phyloP scores from a whole-genome alignment of 495 filamentous ascomycete species.

The Aspergillus taichungensis region DNA sequence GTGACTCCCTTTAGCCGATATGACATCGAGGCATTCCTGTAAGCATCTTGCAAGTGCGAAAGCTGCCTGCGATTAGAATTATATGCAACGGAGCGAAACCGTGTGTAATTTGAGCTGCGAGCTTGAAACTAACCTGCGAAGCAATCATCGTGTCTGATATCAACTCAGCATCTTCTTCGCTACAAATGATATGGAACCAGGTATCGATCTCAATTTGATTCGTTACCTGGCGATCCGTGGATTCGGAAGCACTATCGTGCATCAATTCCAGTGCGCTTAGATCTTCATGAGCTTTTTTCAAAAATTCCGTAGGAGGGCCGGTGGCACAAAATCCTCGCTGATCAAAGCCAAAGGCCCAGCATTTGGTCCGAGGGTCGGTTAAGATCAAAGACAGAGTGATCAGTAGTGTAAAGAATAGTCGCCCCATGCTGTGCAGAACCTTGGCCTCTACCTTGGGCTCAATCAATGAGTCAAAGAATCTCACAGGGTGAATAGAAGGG shows the following conservation, averaged over 20 bases:
- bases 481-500: no score
- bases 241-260: background rate
- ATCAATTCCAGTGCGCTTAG: conserved; percentile 13
- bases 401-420: conserved; percentile 12
- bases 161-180: conserved; percentile 19
- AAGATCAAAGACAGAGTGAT: conserved; percentile 16
- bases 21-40: conserved; percentile 32
- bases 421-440: no score
- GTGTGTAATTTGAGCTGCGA: no score
- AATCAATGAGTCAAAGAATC: no score
- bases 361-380: conserved; percentile 11
- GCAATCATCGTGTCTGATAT: conserved; percentile 34
- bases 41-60: conserved; percentile 35
- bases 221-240: conserved; percentile 14
- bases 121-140: conserved; percentile 27
- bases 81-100: no score
- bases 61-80: conserved; percentile 15
- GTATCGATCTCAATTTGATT: conserved; percentile 36
- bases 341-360: conserved; percentile 10
- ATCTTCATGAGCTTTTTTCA: conserved; percentile 21
- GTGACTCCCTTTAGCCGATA: conserved; percentile 59
- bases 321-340: conserved; percentile 32
- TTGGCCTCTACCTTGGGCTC: no score
- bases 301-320: conserved; percentile 20
- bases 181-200: conserved; percentile 41